phyloP scores from a whole-genome alignment of 169 alveolate species.

The Plasmodium vinckei region DNA sequence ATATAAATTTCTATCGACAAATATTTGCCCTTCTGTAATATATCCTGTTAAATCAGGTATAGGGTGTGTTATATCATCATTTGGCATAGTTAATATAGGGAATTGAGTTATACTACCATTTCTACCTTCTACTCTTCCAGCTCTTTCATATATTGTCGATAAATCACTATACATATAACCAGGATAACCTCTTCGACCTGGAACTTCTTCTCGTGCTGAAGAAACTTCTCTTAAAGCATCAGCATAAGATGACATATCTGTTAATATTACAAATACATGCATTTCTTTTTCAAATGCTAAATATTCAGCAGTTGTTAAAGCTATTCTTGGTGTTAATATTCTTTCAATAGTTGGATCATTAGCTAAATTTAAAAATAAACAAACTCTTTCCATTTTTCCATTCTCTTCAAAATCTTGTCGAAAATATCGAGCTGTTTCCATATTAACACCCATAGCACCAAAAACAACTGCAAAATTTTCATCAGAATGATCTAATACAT shows the following conservation, averaged over 20 bases:
- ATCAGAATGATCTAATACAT: slow-evolving; percentile 97
- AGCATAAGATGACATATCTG: slow-evolving; percentile 99
- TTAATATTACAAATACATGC: slow-evolving; percentile 98
- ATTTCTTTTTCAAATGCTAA: slow-evolving; percentile 98
- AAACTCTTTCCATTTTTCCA: slow-evolving; percentile 99
- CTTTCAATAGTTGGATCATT: slow-evolving; percentile 99
- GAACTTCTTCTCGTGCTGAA: slow-evolving; percentile 99
- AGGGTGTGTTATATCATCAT: slow-evolving; percentile 99
- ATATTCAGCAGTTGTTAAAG: slow-evolving; percentile 99
- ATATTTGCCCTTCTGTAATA: slow-evolving; percentile 99
- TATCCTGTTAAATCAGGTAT: slow-evolving; percentile 99
- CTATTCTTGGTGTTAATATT: slow-evolving; percentile 98
- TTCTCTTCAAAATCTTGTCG: slow-evolving; percentile 99
- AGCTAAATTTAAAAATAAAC: slow-evolving; percentile 98
- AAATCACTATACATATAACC: slow-evolving; percentile 99
- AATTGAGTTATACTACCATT: slow-evolving; percentile 98
- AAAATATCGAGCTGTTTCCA: slow-evolving; percentile 99
- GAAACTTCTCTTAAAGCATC: slow-evolving; percentile 99
- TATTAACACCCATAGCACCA: slow-evolving; percentile 99
- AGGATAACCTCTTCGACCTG: slow-evolving; percentile 99
- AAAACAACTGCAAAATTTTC: slow-evolving; percentile 99
- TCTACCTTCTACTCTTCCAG: slow-evolving; percentile 99
- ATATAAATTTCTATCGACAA: slow-evolving; percentile 98
- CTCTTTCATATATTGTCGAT: slow-evolving; percentile 99
- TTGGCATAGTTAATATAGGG: slow-evolving; percentile 99